Evolutionary conservation across 164 flowering plant species (phyloP), one percentile per base, ranked within the genome.

Genomic region (Vitis amurensis): DNA sequence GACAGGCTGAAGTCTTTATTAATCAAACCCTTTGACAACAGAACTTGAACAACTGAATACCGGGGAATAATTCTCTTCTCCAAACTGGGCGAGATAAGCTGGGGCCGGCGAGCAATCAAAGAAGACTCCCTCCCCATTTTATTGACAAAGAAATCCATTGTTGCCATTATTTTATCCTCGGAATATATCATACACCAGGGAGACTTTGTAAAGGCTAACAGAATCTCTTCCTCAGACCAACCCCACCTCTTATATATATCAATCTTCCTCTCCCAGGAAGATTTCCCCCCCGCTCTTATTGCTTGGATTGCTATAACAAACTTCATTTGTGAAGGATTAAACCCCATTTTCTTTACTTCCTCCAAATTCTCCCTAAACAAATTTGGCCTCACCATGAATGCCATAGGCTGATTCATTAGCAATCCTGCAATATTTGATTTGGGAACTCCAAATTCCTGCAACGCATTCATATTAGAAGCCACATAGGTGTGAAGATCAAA

Each of bases 401-500:
- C 4, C 48, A 53, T 50, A 17, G 75, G 65, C 17, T 72, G 47
- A 6, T 9, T 0, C 1, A 1, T 2, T 8, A 72, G 50, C 23
- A 50, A 44, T 2, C 3, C 31, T 44, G 13, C 31, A 12, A 65
- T 59, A 30, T 59, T 29, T 2, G 66, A 58, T 9, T 71, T 47
- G 8, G 81, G 73, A n/a, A 78, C 76, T 11, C 71, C 71, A 17
- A 49, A 19, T 17, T 64, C 74, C 29, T 31, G 55, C 67, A 77
- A 61, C 2, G 61, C 8, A 0, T 59, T 13, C 12, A 79, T 64
- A 44, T 77, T 76, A 10, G 72, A 70, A 1, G 12, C 50, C n/a
- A 72, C 3, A 9, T 14, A 1, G 47, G 27, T 64, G 9, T 58
- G 12, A 11, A 67, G 16, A 57, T 52, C 16, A 17, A 1, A 3